Base-by-base conservation (phyloP, 2,329 filamentous ascomycete genomes). In the Neodidymelliopsis sp. region DNA sequence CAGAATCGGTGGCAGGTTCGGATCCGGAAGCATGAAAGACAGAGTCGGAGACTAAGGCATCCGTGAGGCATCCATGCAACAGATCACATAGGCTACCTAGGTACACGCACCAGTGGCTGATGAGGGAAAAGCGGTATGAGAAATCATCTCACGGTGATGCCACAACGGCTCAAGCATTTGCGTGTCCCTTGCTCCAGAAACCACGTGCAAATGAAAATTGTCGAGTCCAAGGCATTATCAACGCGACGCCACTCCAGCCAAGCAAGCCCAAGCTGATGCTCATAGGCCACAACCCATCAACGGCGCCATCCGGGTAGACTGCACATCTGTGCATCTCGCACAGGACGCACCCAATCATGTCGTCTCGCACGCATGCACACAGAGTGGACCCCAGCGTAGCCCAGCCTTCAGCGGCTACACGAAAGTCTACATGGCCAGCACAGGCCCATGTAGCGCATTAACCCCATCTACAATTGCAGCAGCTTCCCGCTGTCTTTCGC, bases 41-140 rank as follows among this genome's bases (percentile, higher is more conserved):
- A 54, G 53, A 59, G 57, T 61, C 65, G 65, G 67, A 63, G 57
- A 65, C 60, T 68, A 33, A 66, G 64, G 64, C 65, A 70, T 70
- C 67, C 66, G 67, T 57, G 54, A 64, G 59, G 56, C 43, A 54
- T 28, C 48, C 47, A 30, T 44, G 47, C 47, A 29, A 50, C 40
- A 50, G 35, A 50, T 41, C 47, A 36, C 25, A 39, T 45, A 35
- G 29, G 39, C n/a, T n/a, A n/a, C n/a, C n/a, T n/a, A n/a, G n/a
- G 28, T 45, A 15, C 38, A 22, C 22, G 28, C 36, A 19, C 29
- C 49, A 28, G 50, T 36, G 36, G 31, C 47, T 29, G 18, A 23
- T 40, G 25, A 40, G 41, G 25, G 42, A 54, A 37, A 23, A 42
- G 52, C 56, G 50, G 50, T 45, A 55, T 54, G 36, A 41, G 38